These are phyloP conservation scores for Beauveria rudraprayagi DNA, from an alignment of 2,329 filamentous ascomycete species.

Conservation along the genomic window DNA sequence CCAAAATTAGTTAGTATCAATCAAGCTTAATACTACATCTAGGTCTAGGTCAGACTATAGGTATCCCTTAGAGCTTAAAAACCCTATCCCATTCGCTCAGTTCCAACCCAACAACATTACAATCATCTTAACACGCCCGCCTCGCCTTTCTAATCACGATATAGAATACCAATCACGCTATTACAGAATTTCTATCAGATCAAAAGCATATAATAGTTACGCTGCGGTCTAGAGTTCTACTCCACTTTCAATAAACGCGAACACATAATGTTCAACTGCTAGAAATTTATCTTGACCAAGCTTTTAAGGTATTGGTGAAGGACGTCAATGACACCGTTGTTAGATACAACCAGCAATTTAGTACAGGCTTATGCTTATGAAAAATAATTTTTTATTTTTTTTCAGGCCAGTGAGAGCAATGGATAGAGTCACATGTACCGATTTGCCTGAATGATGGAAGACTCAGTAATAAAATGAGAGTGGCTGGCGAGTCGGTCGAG, in stretches of 20 bases:
- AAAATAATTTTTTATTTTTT: constrained; percentile 15
- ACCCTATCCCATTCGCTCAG: not conserved
- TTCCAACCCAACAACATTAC: not conserved
- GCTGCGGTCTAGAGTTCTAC: constrained; percentile 11
- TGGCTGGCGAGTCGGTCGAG: constrained; percentile 20
- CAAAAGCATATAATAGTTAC: constrained; percentile 17
- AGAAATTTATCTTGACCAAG: constrained; percentile 13
- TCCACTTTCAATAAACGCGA: constrained; percentile 21
- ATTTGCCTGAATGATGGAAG: constrained; percentile 3
- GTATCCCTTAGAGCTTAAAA: not conserved
- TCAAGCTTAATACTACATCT: too few species aligned
- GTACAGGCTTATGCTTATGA: not conserved
- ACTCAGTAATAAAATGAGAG: constrained; percentile 17
- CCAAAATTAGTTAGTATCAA: too few species aligned
- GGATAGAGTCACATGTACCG: constrained; percentile 23
- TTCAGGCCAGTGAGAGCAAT: constrained; percentile 22
- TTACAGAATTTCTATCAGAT: constrained; percentile 19
- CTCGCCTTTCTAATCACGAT: constrained; percentile 11
- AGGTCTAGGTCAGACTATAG: not conserved
- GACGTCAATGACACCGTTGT: constrained; percentile 20
- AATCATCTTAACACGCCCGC: constrained; percentile 10
- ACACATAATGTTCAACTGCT: constrained; percentile 18
- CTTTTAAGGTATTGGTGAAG: constrained; percentile 16
- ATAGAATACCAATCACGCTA: constrained; percentile 17
- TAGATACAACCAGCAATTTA: constrained; percentile 13